Evolutionary conservation across 2,329 filamentous ascomycete species (phyloP).

Genomic region (Coniochaeta ligniaria): DNA sequence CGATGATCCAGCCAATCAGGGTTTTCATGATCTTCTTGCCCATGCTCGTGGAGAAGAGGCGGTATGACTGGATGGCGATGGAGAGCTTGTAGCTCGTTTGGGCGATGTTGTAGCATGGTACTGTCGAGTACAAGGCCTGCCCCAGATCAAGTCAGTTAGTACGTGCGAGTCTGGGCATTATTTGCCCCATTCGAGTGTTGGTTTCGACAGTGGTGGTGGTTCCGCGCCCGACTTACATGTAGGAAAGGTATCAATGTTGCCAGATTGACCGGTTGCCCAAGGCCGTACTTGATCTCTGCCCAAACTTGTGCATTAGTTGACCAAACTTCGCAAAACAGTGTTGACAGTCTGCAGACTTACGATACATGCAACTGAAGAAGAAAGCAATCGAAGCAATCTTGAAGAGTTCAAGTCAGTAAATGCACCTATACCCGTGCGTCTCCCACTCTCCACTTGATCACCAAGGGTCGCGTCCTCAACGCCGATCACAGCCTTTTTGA

Average conservation of each 20-base stretch:
- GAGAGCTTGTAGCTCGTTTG: constrained; percentile 19
- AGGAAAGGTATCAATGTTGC: constrained; percentile 5
- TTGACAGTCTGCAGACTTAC: constrained; percentile 6
- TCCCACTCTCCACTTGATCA: neutral
- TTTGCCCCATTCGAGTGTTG: neutral
- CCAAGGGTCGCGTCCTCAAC: neutral
- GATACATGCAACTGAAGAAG: constrained; percentile 9
- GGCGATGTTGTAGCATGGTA: constrained; percentile 16
- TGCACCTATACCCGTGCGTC: neutral
- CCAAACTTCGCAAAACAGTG: neutral
- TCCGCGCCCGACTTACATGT: constrained; percentile 3
- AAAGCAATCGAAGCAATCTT: constrained; percentile 12
- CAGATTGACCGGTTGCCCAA: constrained; percentile 8
- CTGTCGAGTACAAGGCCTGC: constrained; percentile 16
- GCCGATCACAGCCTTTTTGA: neutral
- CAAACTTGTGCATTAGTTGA: neutral
- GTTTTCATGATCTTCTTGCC: constrained; percentile 14
- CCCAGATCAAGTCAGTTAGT: neutral
- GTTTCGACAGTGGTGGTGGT: neutral
- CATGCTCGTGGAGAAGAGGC: constrained; percentile 15
- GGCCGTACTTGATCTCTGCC: constrained; percentile 14
- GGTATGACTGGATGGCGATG: constrained; percentile 18
- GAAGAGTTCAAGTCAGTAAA: neutral
- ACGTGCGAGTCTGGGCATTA: neutral
- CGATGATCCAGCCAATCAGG: constrained; percentile 12